Percentiles rank a stretch among this genome's conserved stretches.
These are phyloP conservation scores for Hypomyces perniciosus DNA, from an alignment of 2,329 filamentous ascomycete species.

Conservation along the genomic window DNA sequence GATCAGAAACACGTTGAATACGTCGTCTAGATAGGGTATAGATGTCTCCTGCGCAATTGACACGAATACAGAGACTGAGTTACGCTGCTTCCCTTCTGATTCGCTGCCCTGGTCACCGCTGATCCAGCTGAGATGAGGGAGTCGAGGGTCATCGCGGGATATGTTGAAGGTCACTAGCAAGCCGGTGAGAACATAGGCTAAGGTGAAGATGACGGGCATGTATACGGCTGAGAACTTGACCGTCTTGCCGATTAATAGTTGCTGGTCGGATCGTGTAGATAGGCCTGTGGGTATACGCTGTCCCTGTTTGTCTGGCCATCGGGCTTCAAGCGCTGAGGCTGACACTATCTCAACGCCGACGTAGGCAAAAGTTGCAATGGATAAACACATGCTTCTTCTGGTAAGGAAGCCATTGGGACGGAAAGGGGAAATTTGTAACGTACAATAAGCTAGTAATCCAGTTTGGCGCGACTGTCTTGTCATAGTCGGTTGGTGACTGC, in stretches of 20 bases:
- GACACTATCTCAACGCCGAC: constrained; percentile 29
- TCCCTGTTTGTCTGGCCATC: constrained; percentile 17
- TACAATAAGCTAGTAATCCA: constrained; percentile 23
- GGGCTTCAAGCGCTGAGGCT: constrained; percentile 27
- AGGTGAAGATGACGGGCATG: constrained; percentile 21
- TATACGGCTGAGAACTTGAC: constrained; percentile 22
- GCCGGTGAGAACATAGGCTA: constrained; percentile 22
- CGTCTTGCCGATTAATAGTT: constrained; percentile 19
- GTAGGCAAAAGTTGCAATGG: constrained; percentile 27
- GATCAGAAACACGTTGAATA: constrained; percentile 28
- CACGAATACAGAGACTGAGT: constrained; percentile 22
- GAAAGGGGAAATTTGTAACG: constrained; percentile 3
- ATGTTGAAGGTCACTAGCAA: constrained; percentile 23
- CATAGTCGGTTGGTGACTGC: constrained; percentile 15
- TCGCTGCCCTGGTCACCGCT: neutral
- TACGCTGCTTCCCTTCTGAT: neutral
- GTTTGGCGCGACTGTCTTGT: constrained; percentile 16
- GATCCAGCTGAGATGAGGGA: constrained; percentile 22
- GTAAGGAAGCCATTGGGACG: neutral
- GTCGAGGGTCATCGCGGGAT: constrained; percentile 14
- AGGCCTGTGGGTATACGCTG: neutral
- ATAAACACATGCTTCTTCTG: constrained; percentile 21
- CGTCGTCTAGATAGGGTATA: constrained; percentile 17
- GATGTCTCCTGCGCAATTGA: constrained; percentile 18
- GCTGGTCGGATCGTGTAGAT: constrained; percentile 1